These are phyloP conservation scores for Clonostachys solani DNA, from an alignment of 2,329 filamentous ascomycete species.

Conservation along the genomic window DNA sequence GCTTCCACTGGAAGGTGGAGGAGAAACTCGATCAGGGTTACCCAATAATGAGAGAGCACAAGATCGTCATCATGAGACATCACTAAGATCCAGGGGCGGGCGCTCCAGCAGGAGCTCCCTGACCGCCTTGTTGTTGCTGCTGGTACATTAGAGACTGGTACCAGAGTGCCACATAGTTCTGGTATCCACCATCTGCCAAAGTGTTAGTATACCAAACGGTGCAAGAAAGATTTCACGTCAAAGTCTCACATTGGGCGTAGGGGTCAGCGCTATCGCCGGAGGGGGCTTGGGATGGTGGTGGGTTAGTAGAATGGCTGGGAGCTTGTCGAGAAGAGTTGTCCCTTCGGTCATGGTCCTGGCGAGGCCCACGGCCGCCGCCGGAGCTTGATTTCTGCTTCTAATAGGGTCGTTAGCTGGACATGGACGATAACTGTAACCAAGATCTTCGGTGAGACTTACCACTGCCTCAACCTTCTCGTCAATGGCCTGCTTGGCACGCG, in stretches of 20 bases:
- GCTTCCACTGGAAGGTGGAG: slow-evolving; percentile 11
- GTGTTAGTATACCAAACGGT: slow-evolving; percentile 12
- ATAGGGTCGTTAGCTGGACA: slow-evolving; percentile 17
- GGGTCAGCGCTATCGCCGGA: slow-evolving; percentile 56
- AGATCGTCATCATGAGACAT: slow-evolving; percentile 11
- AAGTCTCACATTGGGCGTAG: slow-evolving; percentile 67
- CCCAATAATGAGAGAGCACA: slow-evolving; percentile 17
- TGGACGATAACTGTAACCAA: neutral
- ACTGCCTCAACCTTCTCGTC: slow-evolving; percentile 91
- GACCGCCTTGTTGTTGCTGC: slow-evolving; percentile 31
- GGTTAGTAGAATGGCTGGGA: slow-evolving; percentile 35
- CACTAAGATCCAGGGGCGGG: slow-evolving; percentile 30
- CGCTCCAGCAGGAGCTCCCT: slow-evolving; percentile 25
- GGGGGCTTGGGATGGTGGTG: slow-evolving; percentile 33
- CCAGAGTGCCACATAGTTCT: slow-evolving; percentile 77
- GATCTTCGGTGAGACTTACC: slow-evolving; percentile 44
- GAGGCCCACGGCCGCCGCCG: slow-evolving; percentile 34
- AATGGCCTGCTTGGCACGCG: slow-evolving; percentile 76
- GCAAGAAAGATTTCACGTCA: neutral
- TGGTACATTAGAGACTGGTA: slow-evolving; percentile 61
- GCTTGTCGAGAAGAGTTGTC: slow-evolving; percentile 41
- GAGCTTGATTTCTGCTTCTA: slow-evolving; percentile 52
- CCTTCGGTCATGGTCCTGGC: slow-evolving; percentile 51
- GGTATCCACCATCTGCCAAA: slow-evolving; percentile 69
- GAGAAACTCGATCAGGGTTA: slow-evolving; percentile 23